phyloP scores from a whole-genome alignment of 768 basidiomycete genomes.

The Termitomyces eurrhizus region DNA sequence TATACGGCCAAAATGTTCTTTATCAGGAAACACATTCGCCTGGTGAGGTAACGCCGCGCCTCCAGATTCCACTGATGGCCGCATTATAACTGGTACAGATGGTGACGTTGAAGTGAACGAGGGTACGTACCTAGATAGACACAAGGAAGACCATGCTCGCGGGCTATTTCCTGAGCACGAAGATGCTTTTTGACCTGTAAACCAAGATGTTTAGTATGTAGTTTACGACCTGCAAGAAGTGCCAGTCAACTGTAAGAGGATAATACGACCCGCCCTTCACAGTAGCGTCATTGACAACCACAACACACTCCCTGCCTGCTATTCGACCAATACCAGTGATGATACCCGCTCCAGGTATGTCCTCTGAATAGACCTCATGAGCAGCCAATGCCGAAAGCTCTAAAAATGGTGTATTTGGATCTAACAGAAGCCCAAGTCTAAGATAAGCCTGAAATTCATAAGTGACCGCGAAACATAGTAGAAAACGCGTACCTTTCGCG shows the following conservation, averaged over 20 bases:
- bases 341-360: constrained; percentile 85
- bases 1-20: constrained; percentile 92
- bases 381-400: constrained; percentile 86
- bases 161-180: constrained; percentile 91
- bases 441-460: background rate
- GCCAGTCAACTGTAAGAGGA: constrained; percentile 62
- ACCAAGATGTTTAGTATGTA: background rate
- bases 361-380: constrained; percentile 78
- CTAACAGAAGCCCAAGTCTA: constrained; percentile 72
- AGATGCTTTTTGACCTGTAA: constrained; percentile 89
- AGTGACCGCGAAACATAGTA: background rate
- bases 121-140: constrained; percentile 76
- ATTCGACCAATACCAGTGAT: constrained; percentile 84
- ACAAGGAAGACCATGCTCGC: constrained; percentile 85
- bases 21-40: constrained; percentile 93
- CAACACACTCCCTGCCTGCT: constrained; percentile 77
- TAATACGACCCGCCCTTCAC: constrained; percentile 94
- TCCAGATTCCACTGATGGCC: constrained; percentile 77
- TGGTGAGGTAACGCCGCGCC: constrained; percentile 92
- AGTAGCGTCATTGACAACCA: constrained; percentile 93
- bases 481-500: constrained; percentile 63
- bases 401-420: constrained; percentile 85
- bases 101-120: background rate
- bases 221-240: background rate
- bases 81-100: background rate